Base-by-base conservation (phyloP, 345 rosid genomes). In the Chamaenerion angustifolium region DNA sequence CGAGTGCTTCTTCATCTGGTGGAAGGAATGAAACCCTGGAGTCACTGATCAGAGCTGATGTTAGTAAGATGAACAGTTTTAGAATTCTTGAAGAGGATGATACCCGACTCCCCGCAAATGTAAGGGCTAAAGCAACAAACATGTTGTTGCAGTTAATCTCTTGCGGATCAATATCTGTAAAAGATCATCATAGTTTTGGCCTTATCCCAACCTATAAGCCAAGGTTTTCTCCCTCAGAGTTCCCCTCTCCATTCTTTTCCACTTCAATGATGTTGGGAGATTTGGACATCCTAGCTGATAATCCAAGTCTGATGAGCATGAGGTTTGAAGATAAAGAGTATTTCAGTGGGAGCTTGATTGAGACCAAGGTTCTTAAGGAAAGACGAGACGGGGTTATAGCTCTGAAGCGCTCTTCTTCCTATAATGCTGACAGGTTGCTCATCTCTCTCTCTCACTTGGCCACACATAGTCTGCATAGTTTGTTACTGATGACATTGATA, bases 81-180 rank as follows among this genome's bases (percentile, higher is more conserved):
- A 77, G 96, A 73, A 87, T 87, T 63, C 81, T 78, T 51, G 80
- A 78, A 56, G 84, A 77, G 74, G 96, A 82, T 65, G 90, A 84
- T 12, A 53, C 79, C 55, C 79, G 81, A 59, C 68, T 79, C 71
- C 78, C 85, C 0, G 47, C 66, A 65, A 68, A 75, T 49, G 56
- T 85, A 11, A 80, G 82, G 67, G 67, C 87, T 52, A 87, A 77
- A 66, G 88, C 95, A 45, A 62, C 88, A 4, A 82, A 64, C 62
- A 71, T 84, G 82, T 56, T 92, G 61, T 69, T 92, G 95, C 98
- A 92, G 42, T 63, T 92, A 77, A 87, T 92, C 63, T 87, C 98
- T 0, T 87, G 98, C 42, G 98, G 98, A 11, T 92, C 96, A 18
- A 70, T 92, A 74, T 80, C 98, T 11, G 98, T 92, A 40, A 87